Evolutionary conservation across 2,329 filamentous ascomycete species (phyloP).

Genomic region (Orbilia oligospora): DNA sequence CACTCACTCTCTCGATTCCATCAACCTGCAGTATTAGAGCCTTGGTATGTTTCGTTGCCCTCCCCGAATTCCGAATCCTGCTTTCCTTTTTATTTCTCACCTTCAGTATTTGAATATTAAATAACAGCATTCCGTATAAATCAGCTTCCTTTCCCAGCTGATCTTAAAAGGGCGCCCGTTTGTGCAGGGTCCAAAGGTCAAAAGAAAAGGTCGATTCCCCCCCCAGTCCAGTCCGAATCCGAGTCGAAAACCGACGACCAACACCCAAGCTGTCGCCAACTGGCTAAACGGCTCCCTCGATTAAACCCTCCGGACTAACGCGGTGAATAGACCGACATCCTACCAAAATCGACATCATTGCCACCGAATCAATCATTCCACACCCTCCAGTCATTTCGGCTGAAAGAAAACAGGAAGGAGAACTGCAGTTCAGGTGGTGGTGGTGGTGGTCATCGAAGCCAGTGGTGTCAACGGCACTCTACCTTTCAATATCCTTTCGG

Average conservation of each 20-base stretch:
- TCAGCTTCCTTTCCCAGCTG: constrained; percentile 10
- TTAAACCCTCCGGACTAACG: constrained; percentile 45
- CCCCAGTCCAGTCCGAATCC: too few species aligned
- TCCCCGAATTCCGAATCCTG: constrained; percentile 35
- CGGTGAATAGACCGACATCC: constrained; percentile 45
- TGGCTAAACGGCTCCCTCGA: constrained; percentile 25
- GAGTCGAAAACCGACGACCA: neutral
- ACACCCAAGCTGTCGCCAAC: constrained; percentile 27
- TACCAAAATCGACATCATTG: constrained; percentile 45
- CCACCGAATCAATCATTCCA: constrained; percentile 15
- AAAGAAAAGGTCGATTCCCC: too few species aligned
- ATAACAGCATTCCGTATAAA: neutral
- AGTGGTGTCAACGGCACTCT: constrained; percentile 22
- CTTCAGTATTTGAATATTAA: neutral
- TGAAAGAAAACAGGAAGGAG: constrained; percentile 24
- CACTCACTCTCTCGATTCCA: constrained; percentile 11
- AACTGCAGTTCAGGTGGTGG: neutral
- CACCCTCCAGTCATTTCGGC: constrained; percentile 17
- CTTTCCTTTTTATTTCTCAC: neutral
- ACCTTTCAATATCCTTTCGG: too few species aligned
- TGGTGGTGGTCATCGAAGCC: constrained; percentile 1
- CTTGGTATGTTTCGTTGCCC: constrained; percentile 35
- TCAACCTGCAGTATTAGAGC: constrained; percentile 34
- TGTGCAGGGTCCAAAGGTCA: neutral
- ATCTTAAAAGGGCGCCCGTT: neutral